Conservation (phyloP, 345 rosid species). For the Anastatica hierochuntica region DNA sequence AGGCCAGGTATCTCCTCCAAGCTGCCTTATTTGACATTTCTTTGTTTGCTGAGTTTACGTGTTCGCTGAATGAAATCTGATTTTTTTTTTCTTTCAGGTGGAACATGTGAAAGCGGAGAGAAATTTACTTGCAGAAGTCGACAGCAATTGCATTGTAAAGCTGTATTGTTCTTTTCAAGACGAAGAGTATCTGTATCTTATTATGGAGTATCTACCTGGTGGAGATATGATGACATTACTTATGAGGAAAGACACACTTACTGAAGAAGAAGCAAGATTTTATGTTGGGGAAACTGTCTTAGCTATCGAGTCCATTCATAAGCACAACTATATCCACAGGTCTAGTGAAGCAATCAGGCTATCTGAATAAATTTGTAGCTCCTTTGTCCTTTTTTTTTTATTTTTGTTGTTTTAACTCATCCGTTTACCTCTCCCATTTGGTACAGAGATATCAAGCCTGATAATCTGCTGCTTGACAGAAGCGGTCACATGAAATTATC, state of each 20-base stretch:
- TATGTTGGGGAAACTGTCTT: slow-evolving; percentile 94
- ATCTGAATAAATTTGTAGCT: too few species aligned
- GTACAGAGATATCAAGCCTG: slow-evolving; percentile 95
- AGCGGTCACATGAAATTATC: slow-evolving; percentile 90
- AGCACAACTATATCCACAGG: slow-evolving; percentile 98
- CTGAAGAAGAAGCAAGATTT: slow-evolving; percentile 94
- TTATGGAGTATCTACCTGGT: slow-evolving; percentile 98
- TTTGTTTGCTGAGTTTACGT: background rate
- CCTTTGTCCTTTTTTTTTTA: too few species aligned
- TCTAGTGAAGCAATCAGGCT: slow-evolving; percentile 20
- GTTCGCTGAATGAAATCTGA: slow-evolving; percentile 16
- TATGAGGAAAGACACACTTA: slow-evolving; percentile 91
- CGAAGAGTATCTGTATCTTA: slow-evolving; percentile 81
- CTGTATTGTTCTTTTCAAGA: slow-evolving; percentile 96
- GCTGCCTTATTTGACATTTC: background rate
- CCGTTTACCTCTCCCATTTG: background rate
- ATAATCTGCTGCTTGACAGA: slow-evolving; percentile 90
- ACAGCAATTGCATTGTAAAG: slow-evolving; percentile 91
- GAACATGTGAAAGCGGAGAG: slow-evolving; percentile 99
- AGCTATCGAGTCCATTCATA: slow-evolving; percentile 96
- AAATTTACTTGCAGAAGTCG: slow-evolving; percentile 97
- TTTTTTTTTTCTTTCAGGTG: slow-evolving; percentile 50
- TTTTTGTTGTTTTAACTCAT: slow-evolving; percentile 1
- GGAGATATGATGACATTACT: slow-evolving; percentile 99
- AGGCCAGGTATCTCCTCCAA: slow-evolving; percentile 57